These are phyloP conservation scores for Brassica incana DNA, from an alignment of 345 rosid genomes.

Conservation along the genomic window DNA sequence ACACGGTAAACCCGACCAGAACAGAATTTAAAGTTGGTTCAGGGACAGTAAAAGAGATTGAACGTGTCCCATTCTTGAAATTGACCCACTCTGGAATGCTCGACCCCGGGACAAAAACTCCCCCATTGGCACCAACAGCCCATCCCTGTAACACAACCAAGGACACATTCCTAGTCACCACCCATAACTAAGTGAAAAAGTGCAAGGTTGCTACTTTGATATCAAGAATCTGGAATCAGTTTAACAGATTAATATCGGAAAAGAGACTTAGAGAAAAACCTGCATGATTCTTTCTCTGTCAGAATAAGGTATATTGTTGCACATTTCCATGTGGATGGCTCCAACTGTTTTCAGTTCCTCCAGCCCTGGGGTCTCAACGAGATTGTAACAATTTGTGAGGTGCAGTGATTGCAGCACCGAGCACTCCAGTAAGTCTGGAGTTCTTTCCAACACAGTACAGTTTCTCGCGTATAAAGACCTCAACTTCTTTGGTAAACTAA, in stretches of 20 bases:
- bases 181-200: neutral
- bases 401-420: neutral
- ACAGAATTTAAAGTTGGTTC: neutral
- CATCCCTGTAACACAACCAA: neutral
- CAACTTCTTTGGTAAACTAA: slow-evolving; percentile 15
- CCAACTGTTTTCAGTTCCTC: slow-evolving; percentile 14
- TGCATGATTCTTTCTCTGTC: slow-evolving; percentile 19
- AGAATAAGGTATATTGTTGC: neutral
- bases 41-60: slow-evolving; percentile 25
- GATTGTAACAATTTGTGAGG: slow-evolving; percentile 6
- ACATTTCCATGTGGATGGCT: slow-evolving; percentile 33
- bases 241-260: neutral
- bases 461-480: slow-evolving; percentile 8
- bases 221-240: neutral
- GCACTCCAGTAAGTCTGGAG: slow-evolving; percentile 23
- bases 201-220: neutral
- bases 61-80: slow-evolving; percentile 1
- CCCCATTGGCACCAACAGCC: slow-evolving; percentile 13
- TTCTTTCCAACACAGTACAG: slow-evolving; percentile 15
- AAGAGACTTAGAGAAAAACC: neutral
- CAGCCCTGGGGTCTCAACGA: slow-evolving; percentile 20
- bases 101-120: slow-evolving; percentile 24
- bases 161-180: neutral
- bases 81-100: slow-evolving; percentile 23
- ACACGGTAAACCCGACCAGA: slow-evolving; percentile 12